These are phyloP conservation scores for Cucurbita pepo DNA, from an alignment of 306 rosid genomes.

Conservation along the genomic window DNA sequence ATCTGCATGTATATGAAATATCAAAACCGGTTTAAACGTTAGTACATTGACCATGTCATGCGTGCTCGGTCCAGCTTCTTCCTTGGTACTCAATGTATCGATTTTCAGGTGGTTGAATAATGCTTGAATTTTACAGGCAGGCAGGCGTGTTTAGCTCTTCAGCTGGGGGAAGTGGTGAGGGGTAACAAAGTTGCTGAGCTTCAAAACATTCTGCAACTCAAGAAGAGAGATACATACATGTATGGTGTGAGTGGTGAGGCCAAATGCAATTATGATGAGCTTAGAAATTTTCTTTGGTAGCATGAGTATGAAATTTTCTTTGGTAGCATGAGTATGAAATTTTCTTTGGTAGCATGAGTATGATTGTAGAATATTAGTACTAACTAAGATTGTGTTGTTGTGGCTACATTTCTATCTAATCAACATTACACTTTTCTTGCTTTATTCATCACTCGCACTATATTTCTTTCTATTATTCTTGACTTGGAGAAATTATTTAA, in stretches of 20 bases:
- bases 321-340: not conserved
- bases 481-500: not conserved
- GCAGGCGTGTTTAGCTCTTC: not conserved
- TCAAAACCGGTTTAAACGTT: not conserved
- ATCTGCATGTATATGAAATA: not conserved
- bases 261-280: not conserved
- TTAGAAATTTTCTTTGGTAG: not conserved
- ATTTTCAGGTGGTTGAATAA: not conserved
- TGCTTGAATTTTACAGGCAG: not conserved
- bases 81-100: not conserved
- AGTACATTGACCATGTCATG: not conserved
- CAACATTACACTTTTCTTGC: not conserved
- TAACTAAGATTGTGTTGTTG: not conserved
- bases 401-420: not conserved
- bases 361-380: not conserved
- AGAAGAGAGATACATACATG: not conserved
- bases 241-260: not conserved
- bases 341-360: constrained; percentile 2
- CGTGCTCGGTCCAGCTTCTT: not conserved
- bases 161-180: not conserved
- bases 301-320: constrained; percentile 1
- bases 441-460: not conserved
- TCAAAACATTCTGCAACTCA: not conserved
- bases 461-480: not conserved
- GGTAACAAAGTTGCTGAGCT: not conserved